Base-by-base conservation (phyloP, 139 green algal genomes). In the Chlamydomonas schloesseri region DNA sequence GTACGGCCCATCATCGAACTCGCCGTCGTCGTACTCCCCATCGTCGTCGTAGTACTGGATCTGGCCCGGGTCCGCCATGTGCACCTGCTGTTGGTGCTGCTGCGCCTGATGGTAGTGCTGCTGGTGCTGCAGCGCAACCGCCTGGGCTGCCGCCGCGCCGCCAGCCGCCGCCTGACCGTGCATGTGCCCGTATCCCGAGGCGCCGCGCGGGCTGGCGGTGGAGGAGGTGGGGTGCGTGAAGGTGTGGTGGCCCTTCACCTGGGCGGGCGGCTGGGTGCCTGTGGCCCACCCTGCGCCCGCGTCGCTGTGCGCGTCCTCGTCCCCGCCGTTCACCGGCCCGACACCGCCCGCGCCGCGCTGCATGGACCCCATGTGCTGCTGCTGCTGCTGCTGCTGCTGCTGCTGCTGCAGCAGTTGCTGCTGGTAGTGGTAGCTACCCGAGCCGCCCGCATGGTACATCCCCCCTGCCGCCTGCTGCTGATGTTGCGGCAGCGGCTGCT, bases 281-380 rank as follows among this genome's bases (percentile, higher is more conserved):
- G 67, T 14, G 15, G 11, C 79, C 79, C 79, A 85, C 6, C 79
- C 79, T 33, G 6, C 68, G n/a, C 79, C 79, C 23, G 67, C 64
- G 18, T 85, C 79, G 64, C 50, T 68, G 50, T 84, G 74, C 15
- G 42, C 11, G 5, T 64, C 60, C 14, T 29, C 42, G 23, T 42
- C 68, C 33, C 11, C 28, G n/a, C 14, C 14, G 8, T 42, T 9
- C 15, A 37, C 24, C 1, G 18, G 58, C 8, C 18, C 55, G 2
- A 60, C 18, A 18, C 18, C 55, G 6, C 55, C 55, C 17, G 20
- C 8, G 10, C 55, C 55, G 10, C 20, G 55, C 55, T 21, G 55
- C 55, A 60, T 26, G 8, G 17, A 60, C 55, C 18, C 55, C 55
- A 21, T 24, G 8, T 24, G 18, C 18, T n/a, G 24, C 2, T 33